Conservation (phyloP, 2,329 filamentous ascomycete species). For the Massarina eburnea region DNA sequence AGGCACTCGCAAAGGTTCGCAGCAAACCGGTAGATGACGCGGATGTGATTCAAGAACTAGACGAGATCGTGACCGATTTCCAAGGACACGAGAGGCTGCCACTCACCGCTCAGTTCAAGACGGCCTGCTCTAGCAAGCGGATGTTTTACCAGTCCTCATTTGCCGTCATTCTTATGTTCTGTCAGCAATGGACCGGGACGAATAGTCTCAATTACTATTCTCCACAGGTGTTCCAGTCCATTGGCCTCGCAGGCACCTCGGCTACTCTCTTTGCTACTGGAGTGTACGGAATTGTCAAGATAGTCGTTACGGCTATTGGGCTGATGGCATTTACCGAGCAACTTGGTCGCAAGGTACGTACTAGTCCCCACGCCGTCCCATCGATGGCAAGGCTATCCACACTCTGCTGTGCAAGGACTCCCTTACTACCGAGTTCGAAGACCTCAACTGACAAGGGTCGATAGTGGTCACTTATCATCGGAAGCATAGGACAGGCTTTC, state of each 20-base stretch:
- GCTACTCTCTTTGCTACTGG: conserved; percentile 50
- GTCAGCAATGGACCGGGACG: conserved; percentile 45
- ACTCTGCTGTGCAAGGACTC: background rate
- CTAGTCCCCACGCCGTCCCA: too few species aligned
- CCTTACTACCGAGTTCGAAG: background rate
- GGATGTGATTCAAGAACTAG: conserved; percentile 43
- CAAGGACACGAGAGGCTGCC: conserved; percentile 47
- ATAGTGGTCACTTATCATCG: conserved; percentile 46
- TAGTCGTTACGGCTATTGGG: conserved; percentile 46
- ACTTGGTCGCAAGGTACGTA: conserved; percentile 45
- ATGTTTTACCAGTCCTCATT: conserved; percentile 47
- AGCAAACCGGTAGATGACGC: conserved; percentile 37
- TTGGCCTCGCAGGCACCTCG: conserved; percentile 43
- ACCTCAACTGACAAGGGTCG: background rate
- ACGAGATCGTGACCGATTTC: conserved; percentile 48
- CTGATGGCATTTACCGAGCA: conserved; percentile 51
- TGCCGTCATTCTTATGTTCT: conserved; percentile 49
- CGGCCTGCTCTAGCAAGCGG: conserved; percentile 40
- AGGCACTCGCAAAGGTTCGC: conserved; percentile 45
- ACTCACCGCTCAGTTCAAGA: conserved; percentile 41
- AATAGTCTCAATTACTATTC: conserved; percentile 47
- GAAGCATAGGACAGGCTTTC: conserved; percentile 47
- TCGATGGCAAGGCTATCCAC: background rate
- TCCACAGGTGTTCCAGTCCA: conserved; percentile 48
- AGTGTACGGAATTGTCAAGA: conserved; percentile 52